Evolutionary conservation across 257 asterid species (phyloP).

Genomic region (Datura wrightii): DNA sequence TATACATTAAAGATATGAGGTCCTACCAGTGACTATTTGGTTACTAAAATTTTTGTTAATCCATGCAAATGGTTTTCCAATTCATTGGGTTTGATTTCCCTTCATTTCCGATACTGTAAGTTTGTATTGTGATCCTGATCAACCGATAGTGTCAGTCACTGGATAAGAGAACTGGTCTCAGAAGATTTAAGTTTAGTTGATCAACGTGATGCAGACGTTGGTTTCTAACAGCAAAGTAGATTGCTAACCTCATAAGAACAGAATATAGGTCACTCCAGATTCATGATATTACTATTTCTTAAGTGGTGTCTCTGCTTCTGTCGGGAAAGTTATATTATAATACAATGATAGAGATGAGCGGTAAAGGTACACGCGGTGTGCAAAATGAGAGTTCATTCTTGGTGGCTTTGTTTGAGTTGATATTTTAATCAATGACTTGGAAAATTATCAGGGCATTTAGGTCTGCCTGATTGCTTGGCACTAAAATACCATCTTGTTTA

Average conservation of each 20-base stretch:
- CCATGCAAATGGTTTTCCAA: not conserved
- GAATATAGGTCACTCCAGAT: not conserved
- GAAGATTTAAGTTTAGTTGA: not conserved
- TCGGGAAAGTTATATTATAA: not conserved
- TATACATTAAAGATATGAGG: not conserved
- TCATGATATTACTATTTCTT: not conserved
- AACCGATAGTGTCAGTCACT: not conserved
- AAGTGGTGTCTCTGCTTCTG: not conserved
- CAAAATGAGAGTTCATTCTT: not conserved
- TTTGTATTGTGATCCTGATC: not conserved
- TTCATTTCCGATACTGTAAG: not conserved
- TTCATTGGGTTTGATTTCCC: not conserved
- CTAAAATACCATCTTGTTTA: not conserved
- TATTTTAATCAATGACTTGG: not conserved
- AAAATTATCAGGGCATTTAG: not conserved
- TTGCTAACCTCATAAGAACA: not conserved
- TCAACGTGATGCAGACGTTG: not conserved
- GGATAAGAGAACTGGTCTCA: not conserved
- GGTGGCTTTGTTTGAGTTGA: constrained; percentile 14
- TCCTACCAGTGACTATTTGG: not conserved
- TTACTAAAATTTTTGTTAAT: not conserved
- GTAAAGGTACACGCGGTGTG: not conserved
- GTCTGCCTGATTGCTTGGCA: not conserved
- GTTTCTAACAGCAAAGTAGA: not conserved
- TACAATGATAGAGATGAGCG: not conserved